These are phyloP conservation scores for Candida tammaniensis DNA, from an alignment of 805 yeast species.

Conservation along the genomic window DNA sequence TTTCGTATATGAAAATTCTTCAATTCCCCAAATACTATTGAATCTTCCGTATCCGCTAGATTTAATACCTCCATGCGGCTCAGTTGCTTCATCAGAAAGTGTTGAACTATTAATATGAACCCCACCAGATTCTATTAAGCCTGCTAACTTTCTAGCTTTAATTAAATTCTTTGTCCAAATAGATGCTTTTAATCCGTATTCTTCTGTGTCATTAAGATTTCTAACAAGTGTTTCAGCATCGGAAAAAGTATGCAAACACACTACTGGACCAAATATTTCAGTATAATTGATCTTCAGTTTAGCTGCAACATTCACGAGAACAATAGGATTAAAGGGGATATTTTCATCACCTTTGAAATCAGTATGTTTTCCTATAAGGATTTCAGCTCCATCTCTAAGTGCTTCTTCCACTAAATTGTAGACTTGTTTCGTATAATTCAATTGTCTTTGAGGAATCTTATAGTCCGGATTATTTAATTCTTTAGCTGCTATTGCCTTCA, in stretches of 20 bases:
- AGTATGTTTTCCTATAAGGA: conserved; percentile 20
- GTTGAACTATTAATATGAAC: conserved; percentile 36
- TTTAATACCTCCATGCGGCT: conserved; percentile 49
- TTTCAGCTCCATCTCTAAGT: conserved; percentile 32
- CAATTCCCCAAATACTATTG: conserved; percentile 43
- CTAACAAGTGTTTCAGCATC: conserved; percentile 16
- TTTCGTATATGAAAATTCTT: conserved; percentile 37
- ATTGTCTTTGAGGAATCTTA: conserved; percentile 28
- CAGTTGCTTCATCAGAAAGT: conserved; percentile 31
- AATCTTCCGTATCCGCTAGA: conserved; percentile 36
- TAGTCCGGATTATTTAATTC: conserved; percentile 18
- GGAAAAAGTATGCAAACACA: conserved; percentile 25
- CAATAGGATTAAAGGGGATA: conserved; percentile 21
- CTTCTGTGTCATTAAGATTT: conserved; percentile 22
- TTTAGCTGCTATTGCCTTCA: conserved; percentile 17
- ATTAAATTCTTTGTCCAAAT: conserved; percentile 40
- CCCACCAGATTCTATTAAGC: conserved; percentile 37
- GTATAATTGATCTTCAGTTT: conserved; percentile 25
- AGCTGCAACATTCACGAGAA: conserved; percentile 28
- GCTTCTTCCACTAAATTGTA: conserved; percentile 33
- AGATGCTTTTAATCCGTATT: conserved; percentile 40
- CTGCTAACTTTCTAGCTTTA: conserved; percentile 31
- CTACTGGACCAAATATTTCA: conserved; percentile 47
- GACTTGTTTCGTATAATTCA: conserved; percentile 19
- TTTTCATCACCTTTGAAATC: not conserved